Percentiles rank a stretch among this genome's conserved stretches.
These are phyloP conservation scores for Alopecurus myosuroides DNA, from an alignment of 176 grass and related monocot species.

Conservation along the genomic window DNA sequence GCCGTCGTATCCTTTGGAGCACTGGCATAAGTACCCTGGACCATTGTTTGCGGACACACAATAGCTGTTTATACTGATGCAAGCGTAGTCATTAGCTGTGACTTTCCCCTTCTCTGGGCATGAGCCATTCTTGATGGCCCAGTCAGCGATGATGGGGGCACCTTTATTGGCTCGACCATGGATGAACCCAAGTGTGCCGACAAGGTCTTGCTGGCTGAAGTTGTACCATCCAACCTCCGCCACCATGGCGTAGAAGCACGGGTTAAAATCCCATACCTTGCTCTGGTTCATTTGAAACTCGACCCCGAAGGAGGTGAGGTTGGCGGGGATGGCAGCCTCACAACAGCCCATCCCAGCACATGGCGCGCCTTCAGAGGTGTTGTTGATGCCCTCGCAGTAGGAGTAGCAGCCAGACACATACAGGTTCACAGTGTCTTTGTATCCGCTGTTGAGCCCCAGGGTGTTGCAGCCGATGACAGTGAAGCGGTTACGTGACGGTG, in stretches of 20 bases:
- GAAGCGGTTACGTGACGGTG: background rate
- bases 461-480: background rate
- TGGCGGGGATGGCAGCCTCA: background rate
- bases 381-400: background rate
- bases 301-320: background rate
- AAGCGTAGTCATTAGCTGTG: background rate
- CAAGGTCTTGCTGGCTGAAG: background rate
- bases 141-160: background rate
- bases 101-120: background rate
- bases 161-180: background rate
- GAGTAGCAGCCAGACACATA: background rate
- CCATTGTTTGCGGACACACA: slow-evolving; percentile 1
- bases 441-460: background rate
- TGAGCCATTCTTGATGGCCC: background rate
- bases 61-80: background rate
- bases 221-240: background rate
- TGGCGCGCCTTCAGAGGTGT: background rate
- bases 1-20: slow-evolving; percentile 1
- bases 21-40: slow-evolving; percentile 2
- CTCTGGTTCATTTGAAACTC: background rate
- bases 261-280: background rate
- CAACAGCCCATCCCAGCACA: slow-evolving; percentile 13
- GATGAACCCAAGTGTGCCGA: background rate
- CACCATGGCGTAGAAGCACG: slow-evolving; percentile 11
- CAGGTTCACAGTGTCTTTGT: background rate